Base-by-base conservation (phyloP, 2,329 filamentous ascomycete species). In the Trichoderma sp. region DNA sequence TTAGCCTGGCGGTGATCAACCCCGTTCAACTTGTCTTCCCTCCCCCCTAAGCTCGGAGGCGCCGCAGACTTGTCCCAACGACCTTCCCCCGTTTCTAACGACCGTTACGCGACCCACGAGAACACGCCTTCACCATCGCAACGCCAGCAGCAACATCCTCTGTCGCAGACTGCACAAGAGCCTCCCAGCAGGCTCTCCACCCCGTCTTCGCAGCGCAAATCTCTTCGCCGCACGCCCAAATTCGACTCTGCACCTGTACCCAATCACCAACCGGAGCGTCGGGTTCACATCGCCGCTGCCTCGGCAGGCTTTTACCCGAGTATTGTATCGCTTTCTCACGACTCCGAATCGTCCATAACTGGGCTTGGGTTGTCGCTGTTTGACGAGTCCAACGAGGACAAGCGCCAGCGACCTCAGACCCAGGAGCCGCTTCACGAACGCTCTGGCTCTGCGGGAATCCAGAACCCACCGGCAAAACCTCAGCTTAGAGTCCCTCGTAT, bases 101-200 rank as follows among this genome's bases (percentile, higher is more conserved):
- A 88, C 85, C 83, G 83, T 85, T 81, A 87, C 87, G 85, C 87
- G 78, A 81, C 77, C 81, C 79, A 87, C 85, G 85, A 85, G 78
- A 80, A 81, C 77, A 81, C 82, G 78, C 79, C 81, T 73, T 74
- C 77, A 76, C 77, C 79, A 79, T 82, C 82, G 80, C 82, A 84
- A 83, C 83, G 82, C 79, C 83, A 84, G 82, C 82, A 83, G 70
- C 76, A 78, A 73, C 76, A 78, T 73, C 74, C 78, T 70, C 71
- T 68, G 58, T 71, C 55, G 76, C 75, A 74, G 72, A 73, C 71
- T 50, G 20, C 82, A 71, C 78, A 83, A 76, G 79, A 82, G 77
- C 79, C 78, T 75, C 74, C 78, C 73, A 82, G 82, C 74, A 80
- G 82, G 78, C 81, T 81, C 70, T 81, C 84, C 30, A 85, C 85